Conservation (phyloP, 2,329 filamentous ascomycete species). For the Decorospora gaudefroyi region DNA sequence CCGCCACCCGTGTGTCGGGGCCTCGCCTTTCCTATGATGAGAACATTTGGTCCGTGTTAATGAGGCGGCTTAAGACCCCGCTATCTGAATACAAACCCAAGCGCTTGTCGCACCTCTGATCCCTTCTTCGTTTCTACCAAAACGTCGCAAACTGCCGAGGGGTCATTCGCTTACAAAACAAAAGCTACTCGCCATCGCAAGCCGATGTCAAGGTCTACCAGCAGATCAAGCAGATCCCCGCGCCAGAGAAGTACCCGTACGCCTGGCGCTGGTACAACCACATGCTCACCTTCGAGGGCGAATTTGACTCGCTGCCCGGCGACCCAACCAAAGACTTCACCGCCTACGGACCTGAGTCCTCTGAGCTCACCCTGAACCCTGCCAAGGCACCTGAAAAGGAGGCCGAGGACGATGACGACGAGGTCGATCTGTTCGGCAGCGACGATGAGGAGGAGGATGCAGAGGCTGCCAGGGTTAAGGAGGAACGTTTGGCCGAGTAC, state of each 20-base stretch:
- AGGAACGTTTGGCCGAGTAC: constrained; percentile 91
- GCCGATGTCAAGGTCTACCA: constrained; percentile 97
- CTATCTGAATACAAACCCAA: constrained; percentile 76
- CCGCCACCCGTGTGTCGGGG: constrained; percentile 27
- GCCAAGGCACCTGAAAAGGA: constrained; percentile 74
- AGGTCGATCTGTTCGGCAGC: constrained; percentile 90
- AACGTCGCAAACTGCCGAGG: constrained; percentile 9
- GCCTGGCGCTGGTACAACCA: constrained; percentile 99
- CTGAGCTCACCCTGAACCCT: constrained; percentile 79
- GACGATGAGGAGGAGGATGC: constrained; percentile 73
- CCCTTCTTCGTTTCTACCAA: constrained; percentile 24
- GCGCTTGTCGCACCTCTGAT: constrained; percentile 77
- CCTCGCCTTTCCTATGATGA: constrained; percentile 67
- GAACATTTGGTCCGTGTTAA: constrained; percentile 94
- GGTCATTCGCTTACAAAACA: constrained; percentile 31
- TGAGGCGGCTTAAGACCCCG: constrained; percentile 92
- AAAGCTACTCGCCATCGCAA: constrained; percentile 74
- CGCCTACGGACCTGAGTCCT: constrained; percentile 84
- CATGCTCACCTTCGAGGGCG: constrained; percentile 87
- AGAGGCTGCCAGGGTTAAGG: constrained; percentile 80
- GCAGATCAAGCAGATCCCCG: constrained; percentile 75
- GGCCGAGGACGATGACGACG: constrained; percentile 66
- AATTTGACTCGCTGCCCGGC: constrained; percentile 88
- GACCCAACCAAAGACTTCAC: constrained; percentile 88
- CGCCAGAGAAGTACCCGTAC: constrained; percentile 86